Evolutionary conservation across 352 stramenopile genomes (phyloP).

Genomic region (Globisporangium paroecandrum): DNA sequence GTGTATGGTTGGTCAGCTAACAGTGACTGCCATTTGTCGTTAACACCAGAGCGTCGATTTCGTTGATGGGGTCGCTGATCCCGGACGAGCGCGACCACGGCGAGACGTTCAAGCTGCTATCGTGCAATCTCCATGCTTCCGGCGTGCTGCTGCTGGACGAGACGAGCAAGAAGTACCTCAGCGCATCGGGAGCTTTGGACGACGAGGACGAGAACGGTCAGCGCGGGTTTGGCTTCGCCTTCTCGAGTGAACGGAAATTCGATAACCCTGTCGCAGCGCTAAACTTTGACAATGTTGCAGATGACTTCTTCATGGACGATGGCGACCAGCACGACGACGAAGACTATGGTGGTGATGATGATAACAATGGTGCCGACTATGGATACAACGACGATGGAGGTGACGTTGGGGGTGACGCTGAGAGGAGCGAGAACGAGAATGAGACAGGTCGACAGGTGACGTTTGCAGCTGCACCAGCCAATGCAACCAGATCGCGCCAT

Average conservation of each 20-base stretch:
- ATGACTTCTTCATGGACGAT: conserved; percentile 30
- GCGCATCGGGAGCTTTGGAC: not conserved
- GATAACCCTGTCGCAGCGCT: conserved; percentile 25
- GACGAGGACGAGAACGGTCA: conserved; percentile 18
- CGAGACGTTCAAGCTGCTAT: conserved; percentile 83
- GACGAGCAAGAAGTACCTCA: conserved; percentile 67
- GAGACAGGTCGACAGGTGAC: conserved; percentile 5
- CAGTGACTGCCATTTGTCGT: conserved; percentile 2
- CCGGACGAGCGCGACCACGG: conserved; percentile 74
- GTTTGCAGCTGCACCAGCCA: conserved; percentile 3
- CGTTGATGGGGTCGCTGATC: conserved; percentile 77
- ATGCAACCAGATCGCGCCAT: conserved; percentile 1
- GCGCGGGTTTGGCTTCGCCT: conserved; percentile 4
- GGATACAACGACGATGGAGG: conserved; percentile 8
- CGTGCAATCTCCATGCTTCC: conserved; percentile 66
- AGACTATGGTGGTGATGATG: conserved; percentile 29
- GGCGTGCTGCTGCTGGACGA: conserved; percentile 80
- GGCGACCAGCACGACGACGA: conserved; percentile 24
- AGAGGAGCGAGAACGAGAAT: not conserved
- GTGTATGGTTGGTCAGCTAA: not conserved
- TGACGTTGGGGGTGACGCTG: conserved; percentile 8
- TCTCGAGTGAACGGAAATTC: not conserved
- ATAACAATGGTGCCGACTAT: conserved; percentile 27
- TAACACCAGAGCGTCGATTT: conserved; percentile 51
- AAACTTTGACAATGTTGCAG: conserved; percentile 40